A percentile compares a stretch with the other conserved stretches of the same genome.
Evolutionary conservation across 2,329 filamentous ascomycete genomes (phyloP).

Genomic region (Neocatenulostroma microsporum): DNA sequence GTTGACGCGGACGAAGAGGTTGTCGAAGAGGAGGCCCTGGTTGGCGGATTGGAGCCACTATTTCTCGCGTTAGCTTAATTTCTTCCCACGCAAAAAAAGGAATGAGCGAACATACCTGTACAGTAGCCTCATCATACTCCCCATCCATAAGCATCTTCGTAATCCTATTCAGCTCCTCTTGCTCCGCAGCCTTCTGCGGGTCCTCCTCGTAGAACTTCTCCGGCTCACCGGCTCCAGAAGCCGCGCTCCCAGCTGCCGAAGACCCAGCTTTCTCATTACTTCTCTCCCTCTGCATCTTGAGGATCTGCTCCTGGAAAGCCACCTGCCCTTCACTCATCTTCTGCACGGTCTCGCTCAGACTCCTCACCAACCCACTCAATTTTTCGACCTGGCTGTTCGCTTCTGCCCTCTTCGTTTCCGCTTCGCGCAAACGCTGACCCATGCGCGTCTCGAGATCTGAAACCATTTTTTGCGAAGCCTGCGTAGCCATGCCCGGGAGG

Average conservation of each 20-base stretch:
- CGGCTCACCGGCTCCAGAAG: constrained; percentile 11
- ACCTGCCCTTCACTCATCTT: constrained; percentile 62
- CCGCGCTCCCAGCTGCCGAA: constrained; percentile 7
- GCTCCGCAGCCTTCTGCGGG: constrained; percentile 40
- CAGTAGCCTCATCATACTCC: constrained; percentile 40
- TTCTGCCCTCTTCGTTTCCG: constrained; percentile 44
- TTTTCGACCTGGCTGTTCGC: constrained; percentile 63
- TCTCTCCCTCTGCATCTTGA: constrained; percentile 37
- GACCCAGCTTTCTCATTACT: constrained; percentile 1
- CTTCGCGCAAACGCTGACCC: constrained; percentile 44
- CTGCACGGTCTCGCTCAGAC: constrained; percentile 60
- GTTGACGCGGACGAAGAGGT: constrained; percentile 51
- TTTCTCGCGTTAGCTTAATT: constrained; percentile 27
- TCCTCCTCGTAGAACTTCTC: no score
- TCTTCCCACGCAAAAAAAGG: background rate
- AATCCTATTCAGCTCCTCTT: constrained; percentile 56
- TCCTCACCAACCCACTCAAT: constrained; percentile 58
- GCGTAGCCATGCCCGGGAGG: constrained; percentile 23
- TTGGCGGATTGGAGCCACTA: constrained; percentile 56
- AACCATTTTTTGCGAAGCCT: constrained; percentile 59
- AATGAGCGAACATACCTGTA: constrained; percentile 26
- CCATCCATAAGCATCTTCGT: constrained; percentile 55
- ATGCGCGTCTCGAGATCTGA: constrained; percentile 59
- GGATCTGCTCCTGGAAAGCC: constrained; percentile 55
- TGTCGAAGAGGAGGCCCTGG: constrained; percentile 54